Evolutionary conservation across 2,329 filamentous ascomycete genomes (phyloP).

Genomic region (Pseudopyricularia javanii): DNA sequence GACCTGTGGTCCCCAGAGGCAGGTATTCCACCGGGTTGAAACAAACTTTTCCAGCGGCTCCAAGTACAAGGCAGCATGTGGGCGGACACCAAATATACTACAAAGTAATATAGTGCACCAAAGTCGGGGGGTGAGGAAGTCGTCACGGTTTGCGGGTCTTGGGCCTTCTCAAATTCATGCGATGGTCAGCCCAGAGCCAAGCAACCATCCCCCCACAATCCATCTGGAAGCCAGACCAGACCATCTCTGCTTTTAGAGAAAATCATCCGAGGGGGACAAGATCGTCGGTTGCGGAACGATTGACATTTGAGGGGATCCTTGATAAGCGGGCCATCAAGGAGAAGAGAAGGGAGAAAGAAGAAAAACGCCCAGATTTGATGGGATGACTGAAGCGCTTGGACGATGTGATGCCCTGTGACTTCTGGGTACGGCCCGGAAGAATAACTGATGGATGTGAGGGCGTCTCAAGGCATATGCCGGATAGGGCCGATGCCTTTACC

Average conservation of each 20-base stretch:
- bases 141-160: background rate
- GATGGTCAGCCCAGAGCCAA: background rate
- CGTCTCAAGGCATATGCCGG: background rate
- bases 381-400: background rate
- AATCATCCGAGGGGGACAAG: background rate
- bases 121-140: background rate
- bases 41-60: background rate
- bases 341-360: background rate
- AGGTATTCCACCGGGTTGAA: background rate
- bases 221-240: background rate
- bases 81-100: background rate
- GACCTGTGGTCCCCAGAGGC: background rate
- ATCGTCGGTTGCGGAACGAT: background rate
- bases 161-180: background rate
- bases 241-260: background rate
- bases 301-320: background rate
- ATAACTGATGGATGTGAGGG: background rate
- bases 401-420: background rate
- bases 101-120: slow-evolving; percentile 6
- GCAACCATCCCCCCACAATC: background rate
- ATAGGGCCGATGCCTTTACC: background rate
- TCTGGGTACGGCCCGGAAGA: background rate
- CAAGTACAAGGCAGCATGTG: background rate
- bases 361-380: background rate
- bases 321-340: background rate